These are phyloP conservation scores for Linnemannia exigua DNA, from an alignment of 192 early-diverging fungal genomes.

Conservation along the genomic window DNA sequence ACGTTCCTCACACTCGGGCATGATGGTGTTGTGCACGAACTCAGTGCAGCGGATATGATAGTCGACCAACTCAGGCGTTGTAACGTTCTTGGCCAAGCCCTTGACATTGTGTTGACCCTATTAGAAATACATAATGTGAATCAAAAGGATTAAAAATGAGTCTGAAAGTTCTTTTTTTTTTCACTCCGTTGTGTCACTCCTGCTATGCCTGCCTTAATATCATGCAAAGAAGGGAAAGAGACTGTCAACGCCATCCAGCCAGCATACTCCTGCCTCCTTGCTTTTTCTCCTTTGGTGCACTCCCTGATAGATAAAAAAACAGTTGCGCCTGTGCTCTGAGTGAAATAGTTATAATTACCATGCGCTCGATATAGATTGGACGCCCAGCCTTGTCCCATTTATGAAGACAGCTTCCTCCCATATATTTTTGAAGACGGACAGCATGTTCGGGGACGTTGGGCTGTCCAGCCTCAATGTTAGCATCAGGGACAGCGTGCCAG, in stretches of 20 bases:
- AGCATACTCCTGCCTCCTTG: background rate
- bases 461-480: constrained; percentile 69
- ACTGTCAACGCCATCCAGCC: background rate
- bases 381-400: constrained; percentile 92
- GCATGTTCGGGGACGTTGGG: constrained; percentile 74
- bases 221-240: background rate
- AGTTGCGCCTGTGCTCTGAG: background rate
- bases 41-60: constrained; percentile 81
- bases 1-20: constrained; percentile 84
- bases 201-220: background rate
- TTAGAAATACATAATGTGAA: background rate
- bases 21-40: constrained; percentile 75
- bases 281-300: background rate
- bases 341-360: constrained; percentile 65
- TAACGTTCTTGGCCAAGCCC: constrained; percentile 70
- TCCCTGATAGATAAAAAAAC: background rate
- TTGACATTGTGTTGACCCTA: constrained; percentile 77
- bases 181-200: background rate
- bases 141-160: background rate
- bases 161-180: background rate
- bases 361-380: constrained; percentile 92
- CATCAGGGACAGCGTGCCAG: constrained; percentile 71
- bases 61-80: constrained; percentile 72
- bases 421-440: constrained; percentile 70
- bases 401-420: constrained; percentile 85